Evolutionary conservation across 495 filamentous ascomycete species (phyloP), one percentile per base, ranked within the genome.

Genomic region (Aspergillus funiculosus): DNA sequence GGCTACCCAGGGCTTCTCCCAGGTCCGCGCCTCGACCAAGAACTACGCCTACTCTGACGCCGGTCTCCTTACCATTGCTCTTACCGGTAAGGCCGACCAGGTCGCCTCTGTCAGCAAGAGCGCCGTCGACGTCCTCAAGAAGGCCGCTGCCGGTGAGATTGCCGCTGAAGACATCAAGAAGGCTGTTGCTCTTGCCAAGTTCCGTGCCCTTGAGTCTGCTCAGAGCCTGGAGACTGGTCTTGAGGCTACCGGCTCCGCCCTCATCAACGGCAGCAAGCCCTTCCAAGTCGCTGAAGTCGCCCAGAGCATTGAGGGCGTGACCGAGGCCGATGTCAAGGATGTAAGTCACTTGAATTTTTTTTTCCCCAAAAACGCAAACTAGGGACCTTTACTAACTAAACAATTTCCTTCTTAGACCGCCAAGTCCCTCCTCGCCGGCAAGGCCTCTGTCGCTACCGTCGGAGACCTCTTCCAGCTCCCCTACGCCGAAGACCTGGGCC

Each of bases 41-140:
- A 87, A 94, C 73, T 66, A 74, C 50, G 78, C 86, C 43, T 99
- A 96, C 78, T 95, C 91, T 11, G 92, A 99, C 58, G 86, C 91
- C 44, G 94, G 92, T 55, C 81, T 99, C 18, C 76, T 99, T 39
- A 76, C 81, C 49, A 82, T 95, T 53, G 80, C 82, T 52, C 76
- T 99, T 48, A 76, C 69, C 45, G 92, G 94, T 41, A 62, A 76
- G 46, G 84, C 87, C 10, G 58, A 70, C 15, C 80, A 82, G 53
- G 76, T 96, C 41, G 73, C 73, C 48, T 75, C 80, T 47, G 79
- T 85, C 17, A 62, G 64, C 51, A 68, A 78, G 59, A 73, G 64
- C 39, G 74, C 78, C 28, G 85, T 92, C 49, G 86, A 90, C 60
- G 76, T 79, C 18, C 71, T 99, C 43, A 87, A 91, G 78, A 78